Evolutionary conservation across 495 filamentous ascomycete species (phyloP), one percentile per base, ranked within the genome.

Genomic region (Pseudotulostoma volvatum): DNA sequence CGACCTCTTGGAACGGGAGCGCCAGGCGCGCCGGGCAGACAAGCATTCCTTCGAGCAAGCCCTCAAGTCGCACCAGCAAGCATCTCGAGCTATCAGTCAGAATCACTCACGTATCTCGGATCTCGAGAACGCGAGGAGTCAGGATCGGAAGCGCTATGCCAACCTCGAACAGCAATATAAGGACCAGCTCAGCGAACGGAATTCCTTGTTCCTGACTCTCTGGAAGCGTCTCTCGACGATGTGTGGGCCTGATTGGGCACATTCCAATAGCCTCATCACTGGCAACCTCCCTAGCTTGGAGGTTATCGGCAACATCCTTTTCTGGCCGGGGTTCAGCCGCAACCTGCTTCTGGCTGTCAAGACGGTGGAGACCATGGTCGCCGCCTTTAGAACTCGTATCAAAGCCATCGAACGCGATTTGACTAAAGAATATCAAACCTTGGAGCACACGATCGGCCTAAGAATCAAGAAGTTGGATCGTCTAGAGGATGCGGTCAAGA

Each of bases 1-100:
- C 4, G 88, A 96, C 37, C 64, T 94, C 33, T 75, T 96, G 19
- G 90, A 97, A 19, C 88, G 88, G 38, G 90, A 97, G 59, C 77
- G 85, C 21, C 73, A 82, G 46, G 75, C 74, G 35, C 84, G 90
- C 40, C 75, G 81, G 30, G 77, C 80, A 37, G 84, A 90, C 44
- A 86, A 84, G 51, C 69, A 81, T 42, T 76, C 87, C 30, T 85
- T 86, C 43, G 90, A 96, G 46, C 77, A 81, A 31, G 76, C 83
- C 45, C 77, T 92, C 50, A 85, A 80, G 47, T 83, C 80, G 2
- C 80, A 92, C 42, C 81, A 87, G 37, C 81, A 85, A 38, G 77
- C 84, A 31, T 79, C 75, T 15, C 76, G 83, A 14, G 88, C 80
- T 1, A 77, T 93, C 43, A 73, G 75, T 2, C 79, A 85, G 48